These are phyloP conservation scores for Flaveria ramosissima DNA, from an alignment of 129 eudicot genomes.

Conservation along the genomic window DNA sequence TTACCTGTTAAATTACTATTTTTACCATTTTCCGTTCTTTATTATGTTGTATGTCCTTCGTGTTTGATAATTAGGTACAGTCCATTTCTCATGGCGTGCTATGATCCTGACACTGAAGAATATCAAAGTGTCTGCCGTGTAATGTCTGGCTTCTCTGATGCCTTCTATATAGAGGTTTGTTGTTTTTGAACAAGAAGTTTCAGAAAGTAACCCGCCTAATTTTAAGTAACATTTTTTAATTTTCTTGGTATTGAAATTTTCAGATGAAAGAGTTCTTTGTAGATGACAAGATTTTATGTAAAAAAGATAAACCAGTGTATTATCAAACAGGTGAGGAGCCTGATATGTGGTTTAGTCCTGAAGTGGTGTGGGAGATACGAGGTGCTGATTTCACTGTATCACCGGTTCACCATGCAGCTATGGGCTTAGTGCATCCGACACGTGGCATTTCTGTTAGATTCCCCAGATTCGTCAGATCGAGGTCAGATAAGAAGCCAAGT, in stretches of 20 bases:
- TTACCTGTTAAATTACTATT: not conserved
- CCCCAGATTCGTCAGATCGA: conserved; percentile 66
- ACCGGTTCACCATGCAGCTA: conserved; percentile 89
- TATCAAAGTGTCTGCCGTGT: conserved; percentile 96
- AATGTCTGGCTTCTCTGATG: conserved; percentile 95
- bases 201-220: not conserved
- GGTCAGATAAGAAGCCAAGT: conserved; percentile 75
- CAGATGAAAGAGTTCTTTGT: conserved; percentile 91
- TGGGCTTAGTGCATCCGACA: conserved; percentile 75
- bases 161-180: conserved; percentile 83
- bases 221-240: not conserved
- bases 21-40: not conserved
- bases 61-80: conserved; percentile 62
- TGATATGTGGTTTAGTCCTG: conserved; percentile 88
- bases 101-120: conserved; percentile 86
- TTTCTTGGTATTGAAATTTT: conserved; percentile 1
- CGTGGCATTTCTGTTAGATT: conserved; percentile 92
- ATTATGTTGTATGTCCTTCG: not conserved
- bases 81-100: conserved; percentile 98
- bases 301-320: conserved; percentile 63
- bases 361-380: conserved; percentile 84
- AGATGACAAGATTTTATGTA: conserved; percentile 59
- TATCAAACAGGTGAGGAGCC: conserved; percentile 83
- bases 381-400: conserved; percentile 92
- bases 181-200: not conserved